Evolutionary conservation across 805 yeast species (phyloP), one percentile per base, ranked within the genome.

Genomic region (Priceomyces fermenticarens): DNA sequence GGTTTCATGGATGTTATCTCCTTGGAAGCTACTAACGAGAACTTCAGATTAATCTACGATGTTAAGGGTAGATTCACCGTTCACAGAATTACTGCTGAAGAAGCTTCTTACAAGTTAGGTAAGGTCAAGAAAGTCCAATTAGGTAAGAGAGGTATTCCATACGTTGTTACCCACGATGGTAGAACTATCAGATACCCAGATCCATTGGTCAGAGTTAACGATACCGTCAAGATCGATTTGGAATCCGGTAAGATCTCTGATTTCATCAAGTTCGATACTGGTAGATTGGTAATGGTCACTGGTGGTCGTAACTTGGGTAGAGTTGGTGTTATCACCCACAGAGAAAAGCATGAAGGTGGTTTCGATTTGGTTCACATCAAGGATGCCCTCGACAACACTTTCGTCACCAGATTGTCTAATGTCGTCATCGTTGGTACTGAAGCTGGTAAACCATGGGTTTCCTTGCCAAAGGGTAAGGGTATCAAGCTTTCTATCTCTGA

Each of bases 131-230:
- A 86, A 75, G 97, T 91, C 56, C 96, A 88, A 79, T 81, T 90
- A 70, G 98, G 99, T 75, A 93, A 91, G 86, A 88, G 83, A 79
- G 96, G 96, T 70, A 81, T 91, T 64, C 99, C 99, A 68, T 91
- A 88, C 85, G 85, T 87, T 67, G 98, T 91, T 60, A 91, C 99
- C 68, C 99, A 91, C 84, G 99, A 91, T 70, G 98, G 99, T 77
- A 90, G 99, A 84, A 91, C 99, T 70, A 78, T 91, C 80, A 90
- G 98, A 78, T 91, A 90, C 88, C 98, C 98, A 74, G 98, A 91
- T 71, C 99, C 99, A 76, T 73, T 76, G 60, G 83, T 91, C 84
- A 91, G 80, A 78, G 89, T 88, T 67, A 90, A 93, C 83, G 99
- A 91, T 80, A 87, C 98, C 61, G 96, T 91, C 68, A 90, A 90